These are phyloP conservation scores for Diaporthe helianthi DNA, from an alignment of 2,329 filamentous ascomycete genomes.

Conservation along the genomic window DNA sequence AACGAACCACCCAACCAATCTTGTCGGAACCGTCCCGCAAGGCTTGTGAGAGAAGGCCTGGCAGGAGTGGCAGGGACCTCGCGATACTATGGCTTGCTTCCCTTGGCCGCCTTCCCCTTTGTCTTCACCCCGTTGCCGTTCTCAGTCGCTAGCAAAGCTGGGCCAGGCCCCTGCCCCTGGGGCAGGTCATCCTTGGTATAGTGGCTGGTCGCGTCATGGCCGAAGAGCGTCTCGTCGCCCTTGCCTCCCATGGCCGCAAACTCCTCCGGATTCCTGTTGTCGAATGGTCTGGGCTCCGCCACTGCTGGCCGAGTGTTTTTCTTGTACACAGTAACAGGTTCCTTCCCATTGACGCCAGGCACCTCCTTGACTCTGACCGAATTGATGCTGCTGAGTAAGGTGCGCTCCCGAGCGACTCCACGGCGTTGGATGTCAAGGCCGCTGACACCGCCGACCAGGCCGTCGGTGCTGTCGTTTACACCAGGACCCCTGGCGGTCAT, in stretches of 20 bases:
- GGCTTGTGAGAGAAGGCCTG: slow-evolving; percentile 14
- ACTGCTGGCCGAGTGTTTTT: slow-evolving; percentile 64
- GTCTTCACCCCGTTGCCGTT: slow-evolving; percentile 29
- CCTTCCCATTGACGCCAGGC: slow-evolving; percentile 60
- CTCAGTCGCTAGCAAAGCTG: slow-evolving; percentile 39
- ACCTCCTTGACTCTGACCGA: slow-evolving; percentile 67
- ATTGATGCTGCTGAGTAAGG: slow-evolving; percentile 82
- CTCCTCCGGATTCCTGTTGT: slow-evolving; percentile 71
- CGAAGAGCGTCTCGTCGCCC: slow-evolving; percentile 81
- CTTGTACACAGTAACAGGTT: slow-evolving; percentile 74
- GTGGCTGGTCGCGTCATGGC: slow-evolving; percentile 62
- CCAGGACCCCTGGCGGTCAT: slow-evolving; percentile 68
- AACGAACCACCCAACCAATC: slow-evolving; percentile 32
- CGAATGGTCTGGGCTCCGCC: slow-evolving; percentile 70
- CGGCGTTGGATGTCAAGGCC: slow-evolving; percentile 84
- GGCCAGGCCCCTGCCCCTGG: not conserved
- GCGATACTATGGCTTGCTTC: slow-evolving; percentile 33
- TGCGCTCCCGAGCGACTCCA: slow-evolving; percentile 82
- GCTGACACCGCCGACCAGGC: slow-evolving; percentile 85
- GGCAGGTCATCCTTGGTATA: slow-evolving; percentile 53
- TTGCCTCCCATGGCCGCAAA: slow-evolving; percentile 87
- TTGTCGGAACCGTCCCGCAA: slow-evolving; percentile 27
- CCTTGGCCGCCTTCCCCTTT: slow-evolving; percentile 30
- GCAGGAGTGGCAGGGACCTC: slow-evolving; percentile 18
- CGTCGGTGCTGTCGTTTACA: slow-evolving; percentile 87